These are phyloP conservation scores for Candida sp. DNA, from an alignment of 1,139 yeast species.

Conservation along the genomic window DNA sequence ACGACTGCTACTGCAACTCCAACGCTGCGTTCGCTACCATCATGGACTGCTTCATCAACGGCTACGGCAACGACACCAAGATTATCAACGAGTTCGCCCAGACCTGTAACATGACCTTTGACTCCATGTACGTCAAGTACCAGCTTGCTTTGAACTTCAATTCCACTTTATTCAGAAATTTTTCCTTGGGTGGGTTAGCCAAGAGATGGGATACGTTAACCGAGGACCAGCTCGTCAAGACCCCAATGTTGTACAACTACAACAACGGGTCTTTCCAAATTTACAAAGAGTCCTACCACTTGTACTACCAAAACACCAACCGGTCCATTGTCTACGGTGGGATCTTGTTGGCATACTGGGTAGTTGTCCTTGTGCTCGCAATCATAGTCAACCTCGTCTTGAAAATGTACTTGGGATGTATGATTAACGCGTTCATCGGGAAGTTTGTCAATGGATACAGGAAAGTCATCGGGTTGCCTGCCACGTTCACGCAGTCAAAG, in stretches of 20 bases:
- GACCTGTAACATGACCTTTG: constrained; percentile 14
- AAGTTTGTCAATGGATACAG: constrained; percentile 20
- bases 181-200: not conserved
- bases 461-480: constrained; percentile 32
- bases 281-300: constrained; percentile 6
- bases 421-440: constrained; percentile 16
- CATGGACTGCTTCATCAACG: constrained; percentile 17
- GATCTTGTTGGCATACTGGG: constrained; percentile 54
- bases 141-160: constrained; percentile 3
- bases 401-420: constrained; percentile 36
- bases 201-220: constrained; percentile 6
- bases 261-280: constrained; percentile 4
- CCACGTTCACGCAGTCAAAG: constrained; percentile 26
- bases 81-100: constrained; percentile 17
- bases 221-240: constrained; percentile 7
- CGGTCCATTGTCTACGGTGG: constrained; percentile 50
- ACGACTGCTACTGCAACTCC: constrained; percentile 19
- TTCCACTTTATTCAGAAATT: constrained; percentile 2
- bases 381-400: constrained; percentile 40
- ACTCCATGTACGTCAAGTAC: constrained; percentile 8
- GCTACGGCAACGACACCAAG: constrained; percentile 18
- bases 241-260: constrained; percentile 9
- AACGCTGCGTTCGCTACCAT: constrained; percentile 21
- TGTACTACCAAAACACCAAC: constrained; percentile 13
- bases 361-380: constrained; percentile 42